Conservation (phyloP, 352 stramenopile genomes). For the Phytophthora capsici region DNA sequence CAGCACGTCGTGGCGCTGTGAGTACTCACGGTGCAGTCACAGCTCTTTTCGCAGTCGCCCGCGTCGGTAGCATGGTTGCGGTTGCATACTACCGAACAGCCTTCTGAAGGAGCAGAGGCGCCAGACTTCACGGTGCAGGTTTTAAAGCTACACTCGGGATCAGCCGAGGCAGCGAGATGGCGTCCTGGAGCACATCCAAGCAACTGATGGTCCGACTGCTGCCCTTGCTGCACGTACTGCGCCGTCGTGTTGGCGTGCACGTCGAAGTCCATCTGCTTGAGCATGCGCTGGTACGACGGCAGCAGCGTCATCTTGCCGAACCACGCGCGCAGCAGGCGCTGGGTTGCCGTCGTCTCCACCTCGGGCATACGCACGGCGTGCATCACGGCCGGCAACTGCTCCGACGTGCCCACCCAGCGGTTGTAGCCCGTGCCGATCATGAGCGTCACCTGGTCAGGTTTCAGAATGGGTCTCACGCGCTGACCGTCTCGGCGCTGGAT, state of each 20-base stretch:
- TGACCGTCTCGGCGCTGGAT: constrained; percentile 53
- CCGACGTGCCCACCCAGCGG: constrained; percentile 54
- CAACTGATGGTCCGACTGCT: constrained; percentile 34
- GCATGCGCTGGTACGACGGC: constrained; percentile 61
- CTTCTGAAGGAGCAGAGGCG: constrained; percentile 30
- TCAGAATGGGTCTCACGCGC: constrained; percentile 55
- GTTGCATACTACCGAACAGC: constrained; percentile 50
- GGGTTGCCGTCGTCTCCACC: constrained; percentile 27
- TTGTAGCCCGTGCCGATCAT: constrained; percentile 70
- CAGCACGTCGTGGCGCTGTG: constrained; percentile 48
- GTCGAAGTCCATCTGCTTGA: constrained; percentile 53
- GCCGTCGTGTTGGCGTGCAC: constrained; percentile 46
- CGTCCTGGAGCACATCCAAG: constrained; percentile 50
- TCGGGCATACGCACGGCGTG: constrained; percentile 68
- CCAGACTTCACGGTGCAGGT: constrained; percentile 39
- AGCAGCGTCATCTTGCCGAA: constrained; percentile 75
- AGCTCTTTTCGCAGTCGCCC: constrained; percentile 27
- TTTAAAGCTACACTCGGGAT: constrained; percentile 38
- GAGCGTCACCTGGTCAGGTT: constrained; percentile 57
- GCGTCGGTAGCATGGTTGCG: constrained; percentile 37
- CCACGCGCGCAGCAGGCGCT: constrained; percentile 55
- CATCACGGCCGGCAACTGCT: constrained; percentile 56
- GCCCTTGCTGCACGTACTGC: constrained; percentile 40
- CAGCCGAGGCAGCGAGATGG: constrained; percentile 43
- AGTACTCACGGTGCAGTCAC: constrained; percentile 32